phyloP scores from a whole-genome alignment of 371 early-diverging fungal species.

The Mortierella sp. region DNA sequence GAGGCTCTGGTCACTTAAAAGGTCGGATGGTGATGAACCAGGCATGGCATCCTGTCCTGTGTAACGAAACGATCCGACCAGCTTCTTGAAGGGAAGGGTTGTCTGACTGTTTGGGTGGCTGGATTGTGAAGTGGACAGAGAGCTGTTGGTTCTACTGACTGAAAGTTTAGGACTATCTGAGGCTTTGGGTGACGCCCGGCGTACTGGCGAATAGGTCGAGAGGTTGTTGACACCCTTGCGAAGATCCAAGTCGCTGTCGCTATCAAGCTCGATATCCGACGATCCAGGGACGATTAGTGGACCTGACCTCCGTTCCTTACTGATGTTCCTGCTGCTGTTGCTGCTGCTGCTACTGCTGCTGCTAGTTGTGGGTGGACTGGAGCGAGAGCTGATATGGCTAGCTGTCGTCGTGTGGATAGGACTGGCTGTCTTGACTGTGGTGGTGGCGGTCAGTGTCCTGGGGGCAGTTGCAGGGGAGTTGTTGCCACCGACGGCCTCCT shows the following conservation, averaged over 20 bases:
- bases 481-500: conserved; percentile 11
- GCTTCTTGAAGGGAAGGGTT: conserved; percentile 34
- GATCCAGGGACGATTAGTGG: conserved; percentile 4
- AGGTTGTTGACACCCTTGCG: conserved; percentile 33
- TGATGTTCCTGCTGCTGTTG: conserved; percentile 12
- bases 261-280: conserved; percentile 24
- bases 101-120: neutral
- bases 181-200: conserved; percentile 12
- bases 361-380: neutral
- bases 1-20: conserved; percentile 29
- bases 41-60: conserved; percentile 40
- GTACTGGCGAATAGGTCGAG: conserved; percentile 29
- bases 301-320: conserved; percentile 7
- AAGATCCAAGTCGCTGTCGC: conserved; percentile 39
- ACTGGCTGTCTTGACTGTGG: neutral
- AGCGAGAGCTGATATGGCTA: neutral
- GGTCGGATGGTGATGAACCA: neutral
- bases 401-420: neutral
- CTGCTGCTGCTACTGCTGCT: conserved; percentile 14
- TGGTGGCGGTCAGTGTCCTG: conserved; percentile 1
- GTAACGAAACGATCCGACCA: conserved; percentile 39
- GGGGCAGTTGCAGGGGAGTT: neutral
- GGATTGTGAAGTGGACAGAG: neutral
- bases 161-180: neutral
- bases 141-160: neutral